Base-by-base conservation (phyloP, 148 eudicot genomes). In the Silene conica region DNA sequence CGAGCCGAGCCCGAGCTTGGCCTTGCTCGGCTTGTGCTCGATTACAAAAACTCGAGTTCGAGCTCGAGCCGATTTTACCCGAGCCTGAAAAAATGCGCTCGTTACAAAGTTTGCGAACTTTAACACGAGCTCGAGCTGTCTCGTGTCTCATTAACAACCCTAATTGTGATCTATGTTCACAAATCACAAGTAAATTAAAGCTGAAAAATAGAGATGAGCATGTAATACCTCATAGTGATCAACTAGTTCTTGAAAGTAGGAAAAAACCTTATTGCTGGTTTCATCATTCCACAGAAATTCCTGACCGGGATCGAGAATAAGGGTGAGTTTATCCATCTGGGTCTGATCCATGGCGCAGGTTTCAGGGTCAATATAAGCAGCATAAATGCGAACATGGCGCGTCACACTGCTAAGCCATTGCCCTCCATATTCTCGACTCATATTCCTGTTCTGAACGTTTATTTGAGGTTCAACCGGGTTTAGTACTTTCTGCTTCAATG, bases 391-490 rank as follows among this genome's bases (percentile, higher is more conserved):
- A 34, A 93, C 89, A 80, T 93, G 98, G 63, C 98, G 82, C 2
- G 98, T 93, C 34, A 85, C 78, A 61, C 97, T 85, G 77, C 97
- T 93, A 34, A 93, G 91, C 98, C 98, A 93, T 78, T 93, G 92
- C n/a, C 97, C 90, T 45, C 97, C 98, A 26, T 82, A 88, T 26
- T 91, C 98, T 25, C 86, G 69, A 19, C 74, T 28, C 96, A 94
- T 74, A 81, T 88, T 91, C 85, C 79, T 91, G 90, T 83, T 91
- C 84, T 85, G 56, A 75, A 86, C 97, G 75, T 93, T 87, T 34
- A 65, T 9, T 74, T 91, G 97, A 7, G 82, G 76, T 62, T 93
- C 97, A 23, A 82, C 92, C 26, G 98, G 97, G 73, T 88, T 79
- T 1, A 74, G 91, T 13, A 56, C 43, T 38, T 43, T 79, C 82